Evolutionary conservation across 495 filamentous ascomycete species (phyloP).

Genomic region (Lasiosphaeria ovina): DNA sequence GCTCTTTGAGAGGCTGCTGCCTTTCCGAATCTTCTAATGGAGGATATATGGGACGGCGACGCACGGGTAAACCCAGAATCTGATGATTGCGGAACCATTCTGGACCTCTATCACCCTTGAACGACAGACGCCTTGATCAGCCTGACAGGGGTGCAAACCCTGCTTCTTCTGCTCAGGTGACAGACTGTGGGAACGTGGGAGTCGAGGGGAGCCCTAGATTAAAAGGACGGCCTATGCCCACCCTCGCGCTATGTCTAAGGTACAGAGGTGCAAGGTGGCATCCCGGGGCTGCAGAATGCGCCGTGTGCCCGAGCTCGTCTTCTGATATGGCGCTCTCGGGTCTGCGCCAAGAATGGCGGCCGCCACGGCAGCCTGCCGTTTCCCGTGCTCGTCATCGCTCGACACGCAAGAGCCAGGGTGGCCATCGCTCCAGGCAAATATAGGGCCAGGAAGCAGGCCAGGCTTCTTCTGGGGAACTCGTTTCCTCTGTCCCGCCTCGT

Average conservation of each 20-base stretch:
- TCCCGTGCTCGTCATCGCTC: constrained; percentile 6
- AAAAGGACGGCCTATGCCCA: constrained; percentile 11
- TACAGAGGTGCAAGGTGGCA: neutral
- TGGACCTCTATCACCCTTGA: constrained; percentile 19
- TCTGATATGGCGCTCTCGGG: neutral
- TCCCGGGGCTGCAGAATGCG: neutral
- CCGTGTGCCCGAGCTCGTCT: neutral
- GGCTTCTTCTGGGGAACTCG: neutral
- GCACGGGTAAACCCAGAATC: constrained; percentile 31
- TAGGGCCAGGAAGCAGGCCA: neutral
- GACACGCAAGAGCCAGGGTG: neutral
- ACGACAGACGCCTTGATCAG: constrained; percentile 24
- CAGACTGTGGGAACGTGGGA: constrained; percentile 20
- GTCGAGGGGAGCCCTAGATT: constrained; percentile 19
- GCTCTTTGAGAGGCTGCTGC: constrained; percentile 19
- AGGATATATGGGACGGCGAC: constrained; percentile 21
- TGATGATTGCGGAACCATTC: constrained; percentile 28
- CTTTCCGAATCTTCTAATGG: constrained; percentile 14
- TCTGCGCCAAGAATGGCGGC: constrained; percentile 5
- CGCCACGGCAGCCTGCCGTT: neutral
- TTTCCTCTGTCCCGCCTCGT: neutral
- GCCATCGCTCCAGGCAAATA: neutral
- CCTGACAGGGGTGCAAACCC: constrained; percentile 24
- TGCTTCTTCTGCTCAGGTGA: constrained; percentile 28
- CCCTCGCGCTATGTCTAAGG: neutral